These are phyloP conservation scores for Closterium sp. DNA, from an alignment of 139 green algal genomes.

Conservation along the genomic window DNA sequence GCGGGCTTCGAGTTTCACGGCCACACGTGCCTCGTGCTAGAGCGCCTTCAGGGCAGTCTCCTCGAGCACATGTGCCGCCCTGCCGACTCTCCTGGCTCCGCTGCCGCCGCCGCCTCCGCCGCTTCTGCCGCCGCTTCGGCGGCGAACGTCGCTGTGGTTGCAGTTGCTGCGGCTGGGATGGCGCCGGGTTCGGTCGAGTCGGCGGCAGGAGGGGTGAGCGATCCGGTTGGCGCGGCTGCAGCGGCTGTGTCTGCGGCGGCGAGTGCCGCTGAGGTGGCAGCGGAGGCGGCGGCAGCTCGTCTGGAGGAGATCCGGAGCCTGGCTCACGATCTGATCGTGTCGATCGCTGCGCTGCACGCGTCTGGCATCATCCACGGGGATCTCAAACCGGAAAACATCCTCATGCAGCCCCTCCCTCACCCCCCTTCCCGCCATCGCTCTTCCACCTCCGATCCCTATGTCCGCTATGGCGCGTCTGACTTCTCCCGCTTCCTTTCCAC, in stretches of 20 bases:
- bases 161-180: background rate
- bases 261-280: background rate
- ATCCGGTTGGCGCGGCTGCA: background rate
- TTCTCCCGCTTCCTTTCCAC: background rate
- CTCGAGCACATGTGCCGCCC: slow-evolving; percentile 31
- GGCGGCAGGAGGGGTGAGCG: background rate
- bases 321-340: background rate
- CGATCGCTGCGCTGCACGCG: background rate
- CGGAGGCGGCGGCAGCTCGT: background rate
- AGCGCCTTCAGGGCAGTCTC: slow-evolving; percentile 54
- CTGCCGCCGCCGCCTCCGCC: background rate
- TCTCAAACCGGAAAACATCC: slow-evolving; percentile 18
- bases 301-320: background rate
- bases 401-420: background rate
- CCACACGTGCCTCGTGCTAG: slow-evolving; percentile 58
- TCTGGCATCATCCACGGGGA: slow-evolving; percentile 14
- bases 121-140: background rate
- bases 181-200: background rate
- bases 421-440: background rate
- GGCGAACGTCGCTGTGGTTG: background rate
- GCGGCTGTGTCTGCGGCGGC: background rate
- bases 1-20: slow-evolving; percentile 48
- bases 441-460: background rate
- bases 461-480: background rate
- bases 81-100: background rate